Percentiles rank a stretch among this genome's conserved stretches.
Evolutionary conservation across 1,284 basidiomycete genomes (phyloP).

Genomic region (Pyrrhoderma noxium): DNA sequence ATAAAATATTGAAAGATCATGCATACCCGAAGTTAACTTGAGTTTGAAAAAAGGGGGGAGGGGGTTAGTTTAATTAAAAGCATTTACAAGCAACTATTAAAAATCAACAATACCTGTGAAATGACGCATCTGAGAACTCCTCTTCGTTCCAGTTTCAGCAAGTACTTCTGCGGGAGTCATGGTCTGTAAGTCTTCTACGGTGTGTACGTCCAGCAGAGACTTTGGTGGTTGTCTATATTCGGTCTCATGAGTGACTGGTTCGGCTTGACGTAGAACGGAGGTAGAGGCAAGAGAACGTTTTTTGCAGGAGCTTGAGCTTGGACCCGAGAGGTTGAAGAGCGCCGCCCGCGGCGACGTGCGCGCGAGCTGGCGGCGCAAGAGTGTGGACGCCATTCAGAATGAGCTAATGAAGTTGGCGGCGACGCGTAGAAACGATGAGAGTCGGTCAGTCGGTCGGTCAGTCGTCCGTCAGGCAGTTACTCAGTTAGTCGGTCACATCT

Average conservation of each 20-base stretch:
- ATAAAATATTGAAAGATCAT: not conserved
- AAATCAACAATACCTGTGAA: slow-evolving; percentile 63
- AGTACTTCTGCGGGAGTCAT: slow-evolving; percentile 74
- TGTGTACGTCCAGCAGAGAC: slow-evolving; percentile 53
- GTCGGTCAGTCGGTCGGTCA: too few species aligned
- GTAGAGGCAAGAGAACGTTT: slow-evolving; percentile 9
- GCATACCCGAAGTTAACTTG: slow-evolving; percentile 84
- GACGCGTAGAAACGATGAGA: too few species aligned
- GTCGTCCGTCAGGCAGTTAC: too few species aligned
- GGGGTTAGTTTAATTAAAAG: too few species aligned
- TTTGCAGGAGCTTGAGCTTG: not conserved
- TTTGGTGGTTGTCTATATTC: slow-evolving; percentile 23
- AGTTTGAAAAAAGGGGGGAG: too few species aligned
- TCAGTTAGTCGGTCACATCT: not conserved
- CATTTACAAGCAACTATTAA: not conserved
- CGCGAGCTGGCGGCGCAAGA: slow-evolving; percentile 38
- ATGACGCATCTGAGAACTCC: slow-evolving; percentile 82
- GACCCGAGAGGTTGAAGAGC: not conserved
- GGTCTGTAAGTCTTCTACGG: slow-evolving; percentile 77
- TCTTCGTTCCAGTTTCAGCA: slow-evolving; percentile 62
- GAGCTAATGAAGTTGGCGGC: too few species aligned
- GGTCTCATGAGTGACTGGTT: slow-evolving; percentile 19
- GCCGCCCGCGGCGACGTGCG: slow-evolving; percentile 21
- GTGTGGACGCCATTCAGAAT: slow-evolving; percentile 29
- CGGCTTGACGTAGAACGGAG: slow-evolving; percentile 16